Conservation (phyloP, 768 basidiomycete species). For the Suillus plorans region DNA sequence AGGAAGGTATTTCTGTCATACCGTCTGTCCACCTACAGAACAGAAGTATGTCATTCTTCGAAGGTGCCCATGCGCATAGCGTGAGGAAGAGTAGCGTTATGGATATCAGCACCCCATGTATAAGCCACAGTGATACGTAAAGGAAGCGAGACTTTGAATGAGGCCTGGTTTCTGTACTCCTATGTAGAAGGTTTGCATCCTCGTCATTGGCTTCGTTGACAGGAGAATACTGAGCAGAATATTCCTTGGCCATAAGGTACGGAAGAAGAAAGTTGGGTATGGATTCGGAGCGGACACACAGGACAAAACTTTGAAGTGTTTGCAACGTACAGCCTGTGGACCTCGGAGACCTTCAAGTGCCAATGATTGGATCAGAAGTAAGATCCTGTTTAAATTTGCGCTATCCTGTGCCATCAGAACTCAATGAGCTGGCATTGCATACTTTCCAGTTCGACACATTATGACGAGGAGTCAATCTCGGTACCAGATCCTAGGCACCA, state of each 20-base stretch:
- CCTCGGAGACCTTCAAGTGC: neutral
- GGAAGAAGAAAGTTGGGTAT: neutral
- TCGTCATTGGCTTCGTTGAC: neutral
- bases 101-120: neutral
- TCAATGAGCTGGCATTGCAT: neutral
- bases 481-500: neutral
- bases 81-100: constrained; percentile 5
- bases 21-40: neutral
- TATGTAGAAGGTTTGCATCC: neutral
- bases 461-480: neutral
- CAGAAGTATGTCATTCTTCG: neutral
- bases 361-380: neutral
- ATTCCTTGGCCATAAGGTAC: neutral
- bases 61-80: constrained; percentile 7
- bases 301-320: neutral
- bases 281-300: neutral
- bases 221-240: neutral
- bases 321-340: neutral
- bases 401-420: neutral
- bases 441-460: neutral
- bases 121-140: constrained; percentile 1
- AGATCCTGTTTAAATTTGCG: neutral
- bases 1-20: neutral
- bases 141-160: neutral
- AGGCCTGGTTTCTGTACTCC: neutral